A percentile compares a stretch with the other conserved stretches of the same genome.
Evolutionary conservation across 2,329 filamentous ascomycete species (phyloP).

Genomic region (Sphaerulina populicola): DNA sequence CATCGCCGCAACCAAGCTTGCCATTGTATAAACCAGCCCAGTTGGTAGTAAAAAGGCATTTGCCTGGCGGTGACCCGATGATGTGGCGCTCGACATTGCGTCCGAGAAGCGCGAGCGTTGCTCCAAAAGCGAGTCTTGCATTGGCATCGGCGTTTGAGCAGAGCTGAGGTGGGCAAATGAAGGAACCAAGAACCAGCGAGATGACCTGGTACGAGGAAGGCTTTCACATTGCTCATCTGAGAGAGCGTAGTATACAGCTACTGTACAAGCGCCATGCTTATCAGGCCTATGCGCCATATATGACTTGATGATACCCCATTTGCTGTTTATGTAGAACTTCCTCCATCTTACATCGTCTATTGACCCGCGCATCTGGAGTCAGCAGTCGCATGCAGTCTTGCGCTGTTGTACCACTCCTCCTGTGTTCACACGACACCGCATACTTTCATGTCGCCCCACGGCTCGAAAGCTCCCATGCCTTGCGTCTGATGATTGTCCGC

Average conservation of each 20-base stretch:
- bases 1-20: conserved; percentile 98
- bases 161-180: conserved; percentile 9
- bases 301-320: conserved; percentile 9
- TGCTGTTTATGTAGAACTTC: neutral
- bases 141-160: conserved; percentile 20
- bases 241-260: conserved; percentile 15
- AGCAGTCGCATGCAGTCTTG: neutral
- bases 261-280: conserved; percentile 19
- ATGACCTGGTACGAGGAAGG: conserved; percentile 2
- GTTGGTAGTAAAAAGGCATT: neutral
- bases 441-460: too few species aligned
- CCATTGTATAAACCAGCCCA: conserved; percentile 66
- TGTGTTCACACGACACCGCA: too few species aligned
- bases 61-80: neutral
- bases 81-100: neutral
- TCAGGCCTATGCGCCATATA: conserved; percentile 10
- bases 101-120: neutral
- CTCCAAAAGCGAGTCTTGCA: conserved; percentile 31
- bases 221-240: conserved; percentile 4
- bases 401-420: neutral
- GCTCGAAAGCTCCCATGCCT: neutral
- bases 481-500: neutral
- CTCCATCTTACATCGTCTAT: neutral
- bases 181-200: neutral
- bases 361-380: neutral